Base-by-base conservation (phyloP, 2,329 filamentous ascomycete species). In the Pseudogymnoascus sp. region DNA sequence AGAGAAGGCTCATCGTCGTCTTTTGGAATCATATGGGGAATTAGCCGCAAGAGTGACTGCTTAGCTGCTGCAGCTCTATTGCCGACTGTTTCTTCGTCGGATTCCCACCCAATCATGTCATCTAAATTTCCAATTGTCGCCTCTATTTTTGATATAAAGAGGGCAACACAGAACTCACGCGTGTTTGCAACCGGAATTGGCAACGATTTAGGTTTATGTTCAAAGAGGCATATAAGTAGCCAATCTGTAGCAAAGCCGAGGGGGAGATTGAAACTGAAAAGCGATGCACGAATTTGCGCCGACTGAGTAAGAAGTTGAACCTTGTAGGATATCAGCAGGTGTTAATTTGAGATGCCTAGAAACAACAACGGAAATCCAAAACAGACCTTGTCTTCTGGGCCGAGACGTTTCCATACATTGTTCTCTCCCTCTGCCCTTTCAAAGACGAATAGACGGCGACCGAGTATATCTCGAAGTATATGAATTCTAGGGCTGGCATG, bases 141-240 rank as follows among this genome's bases (percentile, higher is more conserved):
- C 20, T 72, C 58, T 36, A 73, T 69, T 63, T 71, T 71, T 20
- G 68, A 63, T 11, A 16, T 59, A 14, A 43, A 43, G 25, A 43
- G 11, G 6, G 20, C 39, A 4, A 43, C 12, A 9, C 20, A 43
- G 20, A 43, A 43, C 12, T 25, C 68, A 20, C 70, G 70, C 8
- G 69, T 72, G 2, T 69, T 69, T 16, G 66, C 61, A 33, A 73
- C 64, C 7, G 65, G 62, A 43, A 69, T 38, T 33, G 65, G 62
- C 39, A 69, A 50, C 35, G 47, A 66, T 37, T 63, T 57, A 36
- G 65, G 66, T 57, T 63, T 68, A 33, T 66, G 65, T 60, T 67
- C 63, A 61, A 71, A 70, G 37, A 68, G 62, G 54, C 66, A 64
- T 60, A 67, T 61, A 50, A 57, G 68, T 41, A 70, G 39, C 67